phyloP scores from a whole-genome alignment of 2,329 filamentous ascomycete species.

The Aspergillus brasiliensis region DNA sequence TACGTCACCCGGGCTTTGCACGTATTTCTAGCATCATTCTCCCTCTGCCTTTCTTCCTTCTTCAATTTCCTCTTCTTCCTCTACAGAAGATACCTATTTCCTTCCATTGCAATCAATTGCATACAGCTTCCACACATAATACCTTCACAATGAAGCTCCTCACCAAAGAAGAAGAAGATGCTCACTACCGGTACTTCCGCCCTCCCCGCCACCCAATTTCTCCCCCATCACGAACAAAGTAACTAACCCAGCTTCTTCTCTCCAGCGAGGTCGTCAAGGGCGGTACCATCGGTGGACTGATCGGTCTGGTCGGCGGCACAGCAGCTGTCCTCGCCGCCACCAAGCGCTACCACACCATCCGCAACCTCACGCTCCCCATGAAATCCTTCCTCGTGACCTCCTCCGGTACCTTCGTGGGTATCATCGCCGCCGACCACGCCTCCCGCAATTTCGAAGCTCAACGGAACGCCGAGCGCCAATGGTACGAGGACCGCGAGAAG shows the following conservation, averaged over 20 bases:
- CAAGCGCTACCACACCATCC: conserved; percentile 74
- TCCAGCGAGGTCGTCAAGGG: conserved; percentile 72
- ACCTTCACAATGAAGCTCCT: conserved; percentile 80
- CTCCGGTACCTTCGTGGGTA: conserved; percentile 78
- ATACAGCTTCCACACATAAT: conserved; percentile 5
- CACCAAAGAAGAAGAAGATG: conserved; percentile 87
- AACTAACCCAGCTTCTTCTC: conserved; percentile 12
- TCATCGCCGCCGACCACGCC: conserved; percentile 78
- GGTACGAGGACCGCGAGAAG: conserved; percentile 64
- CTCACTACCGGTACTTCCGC: conserved; percentile 70
- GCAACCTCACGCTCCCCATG: conserved; percentile 82
- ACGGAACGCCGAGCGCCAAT: conserved; percentile 68
- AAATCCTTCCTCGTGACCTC: conserved; percentile 87
- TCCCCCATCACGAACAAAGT: conserved; percentile 17
- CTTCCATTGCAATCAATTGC: conserved; percentile 2
- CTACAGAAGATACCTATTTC: not conserved
- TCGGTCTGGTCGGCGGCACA: conserved; percentile 68
- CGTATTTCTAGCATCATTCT: not conserved
- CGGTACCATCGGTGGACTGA: conserved; percentile 70
- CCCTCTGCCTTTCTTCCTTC: not conserved
- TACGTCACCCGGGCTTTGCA: conserved; percentile 20
- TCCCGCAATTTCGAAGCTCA: conserved; percentile 71
- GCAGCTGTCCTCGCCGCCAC: conserved; percentile 69
- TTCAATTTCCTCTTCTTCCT: not conserved
- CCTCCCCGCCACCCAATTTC: not conserved